These are phyloP conservation scores for Corylus heterophylla DNA, from an alignment of 306 rosid genomes.

Conservation along the genomic window DNA sequence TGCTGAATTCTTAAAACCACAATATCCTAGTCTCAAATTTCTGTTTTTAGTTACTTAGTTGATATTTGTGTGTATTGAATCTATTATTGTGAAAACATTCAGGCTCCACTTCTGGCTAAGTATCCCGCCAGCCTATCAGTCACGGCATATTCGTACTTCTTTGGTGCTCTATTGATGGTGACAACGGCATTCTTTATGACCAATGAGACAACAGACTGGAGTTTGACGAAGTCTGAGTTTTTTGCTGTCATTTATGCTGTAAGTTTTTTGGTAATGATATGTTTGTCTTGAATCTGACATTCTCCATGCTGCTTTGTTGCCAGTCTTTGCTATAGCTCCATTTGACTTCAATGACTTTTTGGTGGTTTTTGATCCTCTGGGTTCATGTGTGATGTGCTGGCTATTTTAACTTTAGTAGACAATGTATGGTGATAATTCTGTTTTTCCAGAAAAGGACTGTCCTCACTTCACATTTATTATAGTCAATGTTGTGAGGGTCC, in stretches of 20 bases:
- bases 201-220: constrained; percentile 67
- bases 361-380: not conserved
- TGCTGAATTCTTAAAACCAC: constrained; percentile 7
- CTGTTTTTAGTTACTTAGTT: not conserved
- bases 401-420: not conserved
- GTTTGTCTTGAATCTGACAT: not conserved
- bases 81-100: constrained; percentile 37
- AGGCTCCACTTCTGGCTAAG: constrained; percentile 80
- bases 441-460: not conserved
- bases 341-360: not conserved
- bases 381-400: not conserved
- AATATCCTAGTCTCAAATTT: constrained; percentile 13
- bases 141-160: constrained; percentile 77
- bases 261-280: constrained; percentile 29
- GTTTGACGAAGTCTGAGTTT: constrained; percentile 64
- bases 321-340: not conserved
- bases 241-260: constrained; percentile 87
- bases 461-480: not conserved
- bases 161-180: constrained; percentile 74
- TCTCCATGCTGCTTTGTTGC: not conserved
- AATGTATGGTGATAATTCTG: not conserved
- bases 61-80: constrained; percentile 21
- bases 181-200: constrained; percentile 58
- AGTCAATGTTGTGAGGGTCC: not conserved
- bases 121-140: constrained; percentile 84